phyloP scores from a whole-genome alignment of 2,329 filamentous ascomycete genomes.

The Verticillium klebahnii region DNA sequence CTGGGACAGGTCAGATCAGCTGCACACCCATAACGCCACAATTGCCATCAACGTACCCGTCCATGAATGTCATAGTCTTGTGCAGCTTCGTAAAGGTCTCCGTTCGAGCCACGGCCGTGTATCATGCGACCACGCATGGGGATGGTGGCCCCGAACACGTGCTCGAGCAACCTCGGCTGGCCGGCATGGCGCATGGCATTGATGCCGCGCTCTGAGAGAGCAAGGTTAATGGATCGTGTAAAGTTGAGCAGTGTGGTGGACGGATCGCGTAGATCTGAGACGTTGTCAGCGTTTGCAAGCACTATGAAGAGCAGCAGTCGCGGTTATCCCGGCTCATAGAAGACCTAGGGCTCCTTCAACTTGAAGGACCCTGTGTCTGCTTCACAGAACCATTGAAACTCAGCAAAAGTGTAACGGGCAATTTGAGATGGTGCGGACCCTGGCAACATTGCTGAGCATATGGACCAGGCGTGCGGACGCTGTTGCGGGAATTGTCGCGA shows the following conservation, averaged over 20 bases:
- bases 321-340: background rate
- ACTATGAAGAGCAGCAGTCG: background rate
- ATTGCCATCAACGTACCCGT: slow-evolving; percentile 50
- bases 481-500: background rate
- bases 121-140: slow-evolving; percentile 98
- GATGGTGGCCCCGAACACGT: slow-evolving; percentile 73
- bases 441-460: background rate
- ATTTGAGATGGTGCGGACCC: background rate
- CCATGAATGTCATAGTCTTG: slow-evolving; percentile 90
- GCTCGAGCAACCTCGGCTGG: slow-evolving; percentile 62
- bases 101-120: slow-evolving; percentile 63
- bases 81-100: slow-evolving; percentile 67
- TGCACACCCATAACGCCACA: rapidly evolving
- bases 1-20: slow-evolving; percentile 35
- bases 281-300: slow-evolving; percentile 5
- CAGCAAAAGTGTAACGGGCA: background rate
- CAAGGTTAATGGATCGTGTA: slow-evolving; percentile 97
- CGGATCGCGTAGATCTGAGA: slow-evolving; percentile 78
- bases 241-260: slow-evolving; percentile 86
- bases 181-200: slow-evolving; percentile 74
- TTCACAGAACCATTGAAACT: background rate
- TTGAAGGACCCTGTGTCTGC: background rate
- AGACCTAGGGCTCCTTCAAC: background rate
- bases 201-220: slow-evolving; percentile 89
- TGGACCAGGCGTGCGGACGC: background rate